These are phyloP conservation scores for Rhizopus delemar DNA, from an alignment of 371 early-diverging fungal genomes.

Conservation along the genomic window DNA sequence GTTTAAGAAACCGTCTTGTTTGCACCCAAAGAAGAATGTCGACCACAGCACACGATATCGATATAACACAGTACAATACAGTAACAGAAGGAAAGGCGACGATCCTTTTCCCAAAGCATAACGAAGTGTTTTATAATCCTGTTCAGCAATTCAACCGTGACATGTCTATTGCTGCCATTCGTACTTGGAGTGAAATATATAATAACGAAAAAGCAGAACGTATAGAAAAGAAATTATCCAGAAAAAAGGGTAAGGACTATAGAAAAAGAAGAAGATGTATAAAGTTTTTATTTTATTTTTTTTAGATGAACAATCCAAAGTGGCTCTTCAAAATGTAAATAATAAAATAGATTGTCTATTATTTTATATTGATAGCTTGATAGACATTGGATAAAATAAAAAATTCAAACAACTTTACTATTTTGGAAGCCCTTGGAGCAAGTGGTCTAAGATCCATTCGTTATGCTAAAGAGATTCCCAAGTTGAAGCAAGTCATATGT, in stretches of 20 bases:
- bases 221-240: conserved; percentile 50
- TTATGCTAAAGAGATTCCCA: conserved; percentile 94
- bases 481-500: conserved; percentile 81
- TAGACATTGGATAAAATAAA: conserved; percentile 31
- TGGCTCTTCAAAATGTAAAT: conserved; percentile 31
- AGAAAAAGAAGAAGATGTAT: not conserved
- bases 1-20: not conserved
- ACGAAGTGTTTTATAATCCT: conserved; percentile 99
- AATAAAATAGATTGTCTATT: not conserved
- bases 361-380: too few species aligned
- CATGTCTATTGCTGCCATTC: conserved; percentile 94
- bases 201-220: conserved; percentile 56
- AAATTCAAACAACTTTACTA: conserved; percentile 57
- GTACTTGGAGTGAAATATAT: conserved; percentile 79
- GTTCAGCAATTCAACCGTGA: conserved; percentile 98
- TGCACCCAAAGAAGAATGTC: conserved; percentile 15
- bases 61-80: conserved; percentile 53
- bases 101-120: conserved; percentile 86
- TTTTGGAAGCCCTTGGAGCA: conserved; percentile 98
- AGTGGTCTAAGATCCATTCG: conserved; percentile 98
- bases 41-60: conserved; percentile 28
- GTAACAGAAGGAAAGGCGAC: conserved; percentile 85
- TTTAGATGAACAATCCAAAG: conserved; percentile 30
- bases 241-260: conserved; percentile 31
- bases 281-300: not conserved